Base-by-base conservation (phyloP, 495 filamentous ascomycete genomes). In the Saxophila tyrrhenica region DNA sequence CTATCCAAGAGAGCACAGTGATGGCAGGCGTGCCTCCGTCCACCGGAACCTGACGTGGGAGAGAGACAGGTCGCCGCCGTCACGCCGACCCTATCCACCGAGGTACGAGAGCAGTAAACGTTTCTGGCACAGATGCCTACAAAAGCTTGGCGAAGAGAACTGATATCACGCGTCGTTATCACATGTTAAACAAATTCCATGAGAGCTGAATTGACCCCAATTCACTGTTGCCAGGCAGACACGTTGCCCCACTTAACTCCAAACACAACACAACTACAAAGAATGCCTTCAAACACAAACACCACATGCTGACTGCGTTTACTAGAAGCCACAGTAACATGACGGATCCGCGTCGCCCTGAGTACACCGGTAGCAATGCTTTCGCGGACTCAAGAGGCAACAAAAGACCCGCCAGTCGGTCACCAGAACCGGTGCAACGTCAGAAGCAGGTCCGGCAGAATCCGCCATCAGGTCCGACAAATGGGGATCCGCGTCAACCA, bases 361-460 rank as follows among this genome's bases (percentile, higher is more conserved):
- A 35, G 29, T 35, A 35, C 29, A 35, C 29, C 5, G 29, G 29
- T 7, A 35, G 29, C 29, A 35, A 5, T 7, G 29, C 13, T 35
- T 5, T 13, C 13, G 29, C 29, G 13, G 29, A 35, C 13, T 13
- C 29, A 13, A 5, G 29, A 13, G 13, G 13, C 24, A 24, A 13
- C 2, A 55, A 55, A 22, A 20, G 53, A 16, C 3, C 3, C 7
- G 29, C 25, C n/a, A 56, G 54, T 45, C 17, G 48, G 3, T 56
- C 54, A 19, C 54, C 54, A 9, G 54, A 51, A 29, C 38, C 38
- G 25, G 54, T 3, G 13, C 24, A 17, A 25, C 16, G 21, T 15
- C 48, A 47, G 3, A 56, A 56, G 48, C 7, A 24, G 51, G 13
- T 2, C 8, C 20, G 39, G 39, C 15, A 2, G 19, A 47, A 22